Base-by-base conservation (phyloP, 495 filamentous ascomycete species). In the Recurvomyces mirabilis region DNA sequence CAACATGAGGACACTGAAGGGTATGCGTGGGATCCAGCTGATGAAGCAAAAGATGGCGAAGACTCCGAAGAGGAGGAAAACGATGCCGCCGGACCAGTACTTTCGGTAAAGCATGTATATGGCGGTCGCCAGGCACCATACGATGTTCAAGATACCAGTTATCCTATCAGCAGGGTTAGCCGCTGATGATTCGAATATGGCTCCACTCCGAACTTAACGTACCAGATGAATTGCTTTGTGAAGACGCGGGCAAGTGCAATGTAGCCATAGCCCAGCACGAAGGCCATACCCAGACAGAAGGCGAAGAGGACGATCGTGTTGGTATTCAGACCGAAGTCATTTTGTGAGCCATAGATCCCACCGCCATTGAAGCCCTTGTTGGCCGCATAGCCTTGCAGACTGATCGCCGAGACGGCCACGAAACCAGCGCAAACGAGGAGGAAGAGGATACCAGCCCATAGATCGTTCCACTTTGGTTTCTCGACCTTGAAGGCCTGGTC, bases 1-100 rank as follows among this genome's bases (percentile, higher is more conserved):
- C 14, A 96, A 67, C 86, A 94, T 91, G 35, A 94, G 68, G 0
- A 84, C 84, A 29, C 81, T 84, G 62, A 93, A 94, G 0, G 85
- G 87, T 37, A 94, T 94, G 21, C 86, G 74, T 14, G 74, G 77
- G 33, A 87, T 86, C 86, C 89, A 94, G 51, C 72, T 77, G 62
- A 82, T 72, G 60, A 82, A 85, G 58, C 74, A 86, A 45, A 93
- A 68, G 56, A 88, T 77, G 33, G 81, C 81, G 60, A 93, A 84
- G 33, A 85, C 68, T 0, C 82, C 72, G 57, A 93, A 87, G 20
- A 88, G 53, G 2, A 93, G 73, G 65, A 91, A 93, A 20, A 93
- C 79, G 35, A 94, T 84, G 14, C 81, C 89, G 15, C 82, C 86
- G 21, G 77, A 79, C 56, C 78, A 93, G 57, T 87, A 82, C 43